These are phyloP conservation scores for Magnaporthales sp. DNA, from an alignment of 2,329 filamentous ascomycete species.

Conservation along the genomic window DNA sequence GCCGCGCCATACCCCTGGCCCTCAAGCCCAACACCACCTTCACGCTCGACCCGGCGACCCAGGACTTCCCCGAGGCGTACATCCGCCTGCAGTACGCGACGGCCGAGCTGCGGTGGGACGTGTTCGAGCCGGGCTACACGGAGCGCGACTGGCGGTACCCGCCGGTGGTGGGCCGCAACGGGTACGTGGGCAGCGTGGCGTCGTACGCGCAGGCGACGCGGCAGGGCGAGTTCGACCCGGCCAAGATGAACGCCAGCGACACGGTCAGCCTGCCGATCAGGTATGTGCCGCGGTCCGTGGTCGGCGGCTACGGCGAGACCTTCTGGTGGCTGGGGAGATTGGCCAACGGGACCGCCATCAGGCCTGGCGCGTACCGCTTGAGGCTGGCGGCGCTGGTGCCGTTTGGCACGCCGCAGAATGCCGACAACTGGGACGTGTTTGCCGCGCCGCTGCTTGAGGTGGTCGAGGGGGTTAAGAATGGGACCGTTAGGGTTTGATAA, in stretches of 20 bases:
- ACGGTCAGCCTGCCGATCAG: slow-evolving; percentile 11
- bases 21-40: slow-evolving; percentile 12
- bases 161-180: slow-evolving; percentile 13
- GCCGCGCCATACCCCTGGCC: background rate
- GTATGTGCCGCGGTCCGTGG: slow-evolving; percentile 12
- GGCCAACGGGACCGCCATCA: slow-evolving; percentile 20
- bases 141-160: slow-evolving; percentile 17
- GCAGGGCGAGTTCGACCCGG: slow-evolving; percentile 1
- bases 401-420: slow-evolving; percentile 5
- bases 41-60: slow-evolving; percentile 13
- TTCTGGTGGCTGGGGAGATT: slow-evolving; percentile 12
- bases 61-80: slow-evolving; percentile 21
- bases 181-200: slow-evolving; percentile 13
- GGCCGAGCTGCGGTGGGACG: slow-evolving; percentile 20
- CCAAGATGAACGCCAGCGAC: slow-evolving; percentile 6
- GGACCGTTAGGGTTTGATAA: background rate
- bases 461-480: background rate
- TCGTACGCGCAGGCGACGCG: background rate
- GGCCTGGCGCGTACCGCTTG: slow-evolving; percentile 23
- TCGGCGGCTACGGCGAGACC: slow-evolving; percentile 10
- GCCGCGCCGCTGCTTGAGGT: background rate
- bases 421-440: slow-evolving; percentile 8
- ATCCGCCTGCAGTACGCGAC: slow-evolving; percentile 15
- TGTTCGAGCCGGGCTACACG: slow-evolving; percentile 16
- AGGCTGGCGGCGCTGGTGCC: slow-evolving; percentile 7